Evolutionary conservation across 805 yeast species (phyloP).

Genomic region (Citeromyces matritensis): DNA sequence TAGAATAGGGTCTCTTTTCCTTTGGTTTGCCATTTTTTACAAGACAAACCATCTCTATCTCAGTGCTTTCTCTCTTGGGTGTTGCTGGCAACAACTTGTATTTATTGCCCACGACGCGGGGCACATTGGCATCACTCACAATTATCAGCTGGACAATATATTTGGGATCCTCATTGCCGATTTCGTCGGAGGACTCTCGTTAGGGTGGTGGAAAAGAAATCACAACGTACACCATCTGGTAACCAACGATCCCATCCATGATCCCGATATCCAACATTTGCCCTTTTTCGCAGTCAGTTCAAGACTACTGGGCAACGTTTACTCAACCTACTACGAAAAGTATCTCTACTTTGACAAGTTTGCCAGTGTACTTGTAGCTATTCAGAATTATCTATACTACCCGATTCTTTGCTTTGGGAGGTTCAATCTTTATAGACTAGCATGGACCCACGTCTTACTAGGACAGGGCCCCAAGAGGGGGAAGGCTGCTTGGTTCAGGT

Average conservation of each 20-base stretch:
- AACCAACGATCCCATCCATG: constrained; percentile 89
- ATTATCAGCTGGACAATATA: constrained; percentile 61
- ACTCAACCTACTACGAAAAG: constrained; percentile 69
- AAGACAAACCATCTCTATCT: constrained; percentile 25
- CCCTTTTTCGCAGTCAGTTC: constrained; percentile 84
- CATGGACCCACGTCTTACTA: constrained; percentile 62
- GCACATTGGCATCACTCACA: constrained; percentile 70
- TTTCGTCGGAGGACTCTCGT: constrained; percentile 73
- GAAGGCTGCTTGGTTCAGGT: constrained; percentile 76
- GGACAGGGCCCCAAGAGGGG: constrained; percentile 76
- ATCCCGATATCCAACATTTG: constrained; percentile 86
- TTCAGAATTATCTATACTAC: constrained; percentile 62
- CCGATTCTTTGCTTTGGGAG: constrained; percentile 74
- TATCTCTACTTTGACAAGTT: constrained; percentile 50
- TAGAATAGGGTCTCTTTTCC: constrained; percentile 40
- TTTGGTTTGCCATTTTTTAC: constrained; percentile 32
- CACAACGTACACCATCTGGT: constrained; percentile 88
- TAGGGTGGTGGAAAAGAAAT: constrained; percentile 93
- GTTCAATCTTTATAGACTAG: constrained; percentile 67
- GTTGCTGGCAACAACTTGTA: constrained; percentile 82
- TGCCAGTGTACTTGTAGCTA: constrained; percentile 40
- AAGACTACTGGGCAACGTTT: constrained; percentile 49
- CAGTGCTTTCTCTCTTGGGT: constrained; percentile 55
- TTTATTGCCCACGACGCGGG: constrained; percentile 89
- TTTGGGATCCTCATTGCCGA: constrained; percentile 64